Evolutionary conservation across 208 protist species (phyloP).

Genomic region (Crithidia brevicula): DNA sequence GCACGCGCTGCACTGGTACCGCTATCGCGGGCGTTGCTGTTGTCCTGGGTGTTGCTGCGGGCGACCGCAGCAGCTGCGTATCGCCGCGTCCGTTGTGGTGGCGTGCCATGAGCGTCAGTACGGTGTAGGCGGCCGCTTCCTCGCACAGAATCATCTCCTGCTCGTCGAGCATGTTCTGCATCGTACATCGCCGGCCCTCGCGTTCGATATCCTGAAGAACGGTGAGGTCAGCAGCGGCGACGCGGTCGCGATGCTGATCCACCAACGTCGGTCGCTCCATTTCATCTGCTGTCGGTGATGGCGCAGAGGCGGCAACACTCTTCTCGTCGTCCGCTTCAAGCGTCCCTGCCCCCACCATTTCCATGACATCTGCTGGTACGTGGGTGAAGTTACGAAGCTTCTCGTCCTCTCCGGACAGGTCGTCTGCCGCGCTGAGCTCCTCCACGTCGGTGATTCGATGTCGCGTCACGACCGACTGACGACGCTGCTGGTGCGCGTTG

Average conservation of each 20-base stretch:
- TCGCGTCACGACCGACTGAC: not conserved
- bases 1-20: not conserved
- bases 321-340: no score
- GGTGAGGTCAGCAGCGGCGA: conserved; percentile 1
- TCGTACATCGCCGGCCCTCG: conserved; percentile 3
- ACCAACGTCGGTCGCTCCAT: no score
- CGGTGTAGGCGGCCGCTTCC: conserved; percentile 10
- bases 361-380: no score
- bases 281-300: no score
- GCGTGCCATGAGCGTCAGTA: conserved; percentile 12
- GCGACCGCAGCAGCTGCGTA: no score
- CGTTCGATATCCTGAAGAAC: conserved; percentile 19
- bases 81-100: no score
- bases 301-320: no score
- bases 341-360: no score
- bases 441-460: conserved; percentile 13
- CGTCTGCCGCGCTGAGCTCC: not conserved
- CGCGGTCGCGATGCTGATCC: not conserved
- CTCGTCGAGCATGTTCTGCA: conserved; percentile 19
- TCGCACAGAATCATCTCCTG: conserved; percentile 9
- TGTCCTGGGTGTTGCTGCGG: not conserved
- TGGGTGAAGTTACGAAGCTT: no score
- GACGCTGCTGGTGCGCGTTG: not conserved
- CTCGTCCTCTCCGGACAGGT: no score
- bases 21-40: not conserved